Conservation (phyloP, 768 basidiomycete species). For the Suillus hirtellus region DNA sequence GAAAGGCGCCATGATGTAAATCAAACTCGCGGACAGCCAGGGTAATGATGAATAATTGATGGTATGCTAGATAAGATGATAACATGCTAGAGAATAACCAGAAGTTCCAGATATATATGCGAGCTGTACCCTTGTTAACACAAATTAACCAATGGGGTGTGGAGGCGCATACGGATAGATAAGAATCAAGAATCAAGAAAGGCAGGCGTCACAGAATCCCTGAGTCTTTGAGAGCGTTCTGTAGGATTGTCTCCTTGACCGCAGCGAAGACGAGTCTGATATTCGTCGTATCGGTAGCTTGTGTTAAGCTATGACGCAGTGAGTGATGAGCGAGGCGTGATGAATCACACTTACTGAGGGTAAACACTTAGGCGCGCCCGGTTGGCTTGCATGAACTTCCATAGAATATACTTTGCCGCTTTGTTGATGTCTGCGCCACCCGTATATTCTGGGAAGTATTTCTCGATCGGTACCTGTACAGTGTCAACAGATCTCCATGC, state of each 20-base stretch:
- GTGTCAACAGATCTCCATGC: background rate
- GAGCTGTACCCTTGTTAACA: conserved; percentile 17
- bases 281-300: conserved; percentile 88
- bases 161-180: conserved; percentile 27
- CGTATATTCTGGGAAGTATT: conserved; percentile 86
- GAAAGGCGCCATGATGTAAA: background rate
- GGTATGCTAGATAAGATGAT: conserved; percentile 28
- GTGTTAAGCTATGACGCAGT: conserved; percentile 58
- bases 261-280: conserved; percentile 82
- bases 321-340: background rate
- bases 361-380: conserved; percentile 83
- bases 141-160: conserved; percentile 8
- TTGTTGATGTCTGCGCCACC: conserved; percentile 91
- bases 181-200: background rate
- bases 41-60: conserved; percentile 23
- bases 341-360: conserved; percentile 67
- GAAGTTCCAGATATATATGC: conserved; percentile 34
- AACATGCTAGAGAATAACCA: conserved; percentile 26
- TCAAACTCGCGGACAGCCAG: conserved; percentile 4
- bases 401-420: conserved; percentile 91
- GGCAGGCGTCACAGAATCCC: conserved; percentile 61
- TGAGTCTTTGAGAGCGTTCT: conserved; percentile 83
- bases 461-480: conserved; percentile 66
- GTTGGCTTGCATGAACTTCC: conserved; percentile 94
- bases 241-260: conserved; percentile 91